A percentile compares a stretch with the other conserved stretches of the same genome.
These are phyloP conservation scores for Penicillium cataractarum DNA, from an alignment of 495 filamentous ascomycete genomes.

Conservation along the genomic window DNA sequence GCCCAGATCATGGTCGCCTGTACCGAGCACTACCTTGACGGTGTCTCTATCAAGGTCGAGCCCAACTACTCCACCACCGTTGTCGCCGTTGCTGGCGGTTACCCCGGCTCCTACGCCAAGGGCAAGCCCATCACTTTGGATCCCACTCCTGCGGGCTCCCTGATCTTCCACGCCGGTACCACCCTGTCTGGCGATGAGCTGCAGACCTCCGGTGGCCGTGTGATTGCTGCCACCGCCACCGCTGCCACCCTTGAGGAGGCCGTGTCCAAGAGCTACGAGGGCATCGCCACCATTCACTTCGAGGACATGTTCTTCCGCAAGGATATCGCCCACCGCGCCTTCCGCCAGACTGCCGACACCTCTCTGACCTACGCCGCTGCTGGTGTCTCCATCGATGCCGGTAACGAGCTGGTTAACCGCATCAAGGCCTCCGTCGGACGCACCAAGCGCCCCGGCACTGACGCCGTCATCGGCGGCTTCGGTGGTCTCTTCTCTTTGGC, in stretches of 20 bases:
- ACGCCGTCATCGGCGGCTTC: conserved; percentile 92
- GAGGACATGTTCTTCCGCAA: conserved; percentile 89
- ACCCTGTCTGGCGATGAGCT: conserved; percentile 62
- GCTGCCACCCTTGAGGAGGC: conserved; percentile 77
- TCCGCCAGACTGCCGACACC: conserved; percentile 46
- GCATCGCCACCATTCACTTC: conserved; percentile 78
- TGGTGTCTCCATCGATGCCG: conserved; percentile 89
- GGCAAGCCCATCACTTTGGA: conserved; percentile 72
- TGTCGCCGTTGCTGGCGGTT: conserved; percentile 92
- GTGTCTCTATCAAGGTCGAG: conserved; percentile 67
- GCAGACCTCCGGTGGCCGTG: conserved; percentile 80
- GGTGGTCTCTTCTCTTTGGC: conserved; percentile 85
- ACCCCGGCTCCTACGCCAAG: conserved; percentile 86
- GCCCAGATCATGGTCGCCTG: conserved; percentile 91
- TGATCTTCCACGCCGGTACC: conserved; percentile 95
- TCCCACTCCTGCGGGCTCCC: conserved; percentile 52
- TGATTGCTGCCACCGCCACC: conserved; percentile 84
- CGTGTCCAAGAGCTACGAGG: conserved; percentile 79
- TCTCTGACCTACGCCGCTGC: conserved; percentile 90
- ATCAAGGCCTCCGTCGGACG: conserved; percentile 84
- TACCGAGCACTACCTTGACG: conserved; percentile 71
- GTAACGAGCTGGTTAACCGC: conserved; percentile 84
- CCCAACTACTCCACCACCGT: conserved; percentile 81
- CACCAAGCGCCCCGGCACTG: conserved; percentile 80
- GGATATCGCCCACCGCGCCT: conserved; percentile 81